Evolutionary conservation across 768 basidiomycete species (phyloP).

Genomic region (Tubosaeta brunneosetosa): DNA sequence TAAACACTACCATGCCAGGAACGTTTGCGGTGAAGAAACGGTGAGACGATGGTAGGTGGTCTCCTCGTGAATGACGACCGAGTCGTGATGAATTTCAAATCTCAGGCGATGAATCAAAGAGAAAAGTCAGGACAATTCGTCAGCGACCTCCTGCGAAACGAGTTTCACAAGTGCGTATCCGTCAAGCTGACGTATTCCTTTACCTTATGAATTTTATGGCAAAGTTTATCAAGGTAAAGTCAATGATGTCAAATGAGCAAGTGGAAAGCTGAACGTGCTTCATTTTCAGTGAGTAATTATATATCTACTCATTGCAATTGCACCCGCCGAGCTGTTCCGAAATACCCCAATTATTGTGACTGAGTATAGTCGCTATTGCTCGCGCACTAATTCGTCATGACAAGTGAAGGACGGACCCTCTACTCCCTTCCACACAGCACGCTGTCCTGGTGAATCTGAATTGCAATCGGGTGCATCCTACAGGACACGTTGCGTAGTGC

Average conservation of each 20-base stretch:
- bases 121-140: constrained; percentile 80
- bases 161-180: constrained; percentile 79
- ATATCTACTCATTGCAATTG: not conserved
- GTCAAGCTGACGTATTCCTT: constrained; percentile 1
- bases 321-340: too few species aligned
- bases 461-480: too few species aligned
- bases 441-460: too few species aligned
- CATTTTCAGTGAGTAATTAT: constrained; percentile 9
- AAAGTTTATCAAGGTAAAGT: constrained; percentile 77
- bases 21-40: constrained; percentile 89
- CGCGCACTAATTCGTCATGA: too few species aligned
- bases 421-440: too few species aligned
- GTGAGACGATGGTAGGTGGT: constrained; percentile 84
- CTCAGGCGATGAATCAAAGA: constrained; percentile 68
- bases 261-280: not conserved
- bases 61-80: not conserved
- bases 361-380: not conserved
- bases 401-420: too few species aligned
- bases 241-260: not conserved
- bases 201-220: constrained; percentile 73
- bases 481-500: too few species aligned
- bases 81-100: constrained; percentile 43
- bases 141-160: constrained; percentile 90
- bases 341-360: not conserved
- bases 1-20: constrained; percentile 71